Evolutionary conservation across 2,329 filamentous ascomycete species (phyloP), one percentile per base, ranked within the genome.

Genomic region (Apiospora hydei): DNA sequence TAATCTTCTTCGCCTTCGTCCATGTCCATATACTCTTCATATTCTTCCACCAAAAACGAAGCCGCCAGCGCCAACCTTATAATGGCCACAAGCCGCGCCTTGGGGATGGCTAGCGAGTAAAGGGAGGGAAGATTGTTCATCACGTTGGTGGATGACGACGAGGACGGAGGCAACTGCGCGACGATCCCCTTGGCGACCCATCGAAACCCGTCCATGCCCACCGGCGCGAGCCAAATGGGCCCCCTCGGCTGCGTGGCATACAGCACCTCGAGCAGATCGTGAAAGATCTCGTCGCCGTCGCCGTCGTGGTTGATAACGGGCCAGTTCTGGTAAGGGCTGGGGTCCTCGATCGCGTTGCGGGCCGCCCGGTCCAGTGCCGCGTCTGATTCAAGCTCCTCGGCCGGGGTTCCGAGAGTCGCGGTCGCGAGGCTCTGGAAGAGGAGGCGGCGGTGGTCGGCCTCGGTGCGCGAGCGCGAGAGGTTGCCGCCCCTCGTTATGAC

Each of bases 391-490:
- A 30, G 26, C 26, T 30, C 26, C 26, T 2, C 26, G 26, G 26
- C 26, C 26, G 26, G 26, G 3, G 3, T 3, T 3, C 13, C 2
- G n/a, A 8, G 34, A 0, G 24, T 30, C 14, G 21, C 11, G 38
- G 69, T 72, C 30, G 75, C 73, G 21, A 76, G 57, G 69, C 75
- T 76, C 24, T 76, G 75, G 70, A 76, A 76, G 13, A 76, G 53
- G 14, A 74, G 44, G 6, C 75, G 71, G n/a, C 71, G 69, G 26
- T 74, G 73, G 61, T 76, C 74, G 30, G 64, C 71, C 26, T 61
- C 43, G 4, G 72, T 75, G 46, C 73, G 75, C 44, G 67, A 69
- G 24, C 74, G 74, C 13, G 73, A 71, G 18, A 69, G 26, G 14
- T 69, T 69, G 24, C 72, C 64, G 26, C 73, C 51, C 24, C 72